These are phyloP conservation scores for Psidium guajava DNA, from an alignment of 345 rosid genomes.

Conservation along the genomic window DNA sequence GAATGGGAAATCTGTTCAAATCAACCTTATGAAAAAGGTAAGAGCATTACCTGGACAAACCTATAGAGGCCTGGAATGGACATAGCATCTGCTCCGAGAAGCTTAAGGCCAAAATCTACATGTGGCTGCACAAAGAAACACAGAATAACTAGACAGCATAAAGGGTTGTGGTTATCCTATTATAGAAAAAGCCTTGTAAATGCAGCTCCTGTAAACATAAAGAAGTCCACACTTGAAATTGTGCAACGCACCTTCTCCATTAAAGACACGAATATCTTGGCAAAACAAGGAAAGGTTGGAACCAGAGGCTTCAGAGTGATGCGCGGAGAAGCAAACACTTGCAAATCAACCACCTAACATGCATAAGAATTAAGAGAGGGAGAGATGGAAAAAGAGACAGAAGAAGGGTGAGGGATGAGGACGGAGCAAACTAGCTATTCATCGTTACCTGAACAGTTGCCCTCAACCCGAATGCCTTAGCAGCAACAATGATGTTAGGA, in stretches of 20 bases:
- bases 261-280: conserved; percentile 78
- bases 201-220: neutral
- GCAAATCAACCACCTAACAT: conserved; percentile 83
- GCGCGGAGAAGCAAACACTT: conserved; percentile 83
- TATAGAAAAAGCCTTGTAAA: neutral
- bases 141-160: neutral
- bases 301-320: conserved; percentile 90
- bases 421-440: neutral
- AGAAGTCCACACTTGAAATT: neutral
- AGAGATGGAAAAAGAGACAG: neutral
- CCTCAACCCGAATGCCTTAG: conserved; percentile 81
- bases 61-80: conserved; percentile 84
- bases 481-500: conserved; percentile 65
- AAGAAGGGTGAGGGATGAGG: neutral
- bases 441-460: conserved; percentile 65
- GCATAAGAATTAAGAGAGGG: neutral
- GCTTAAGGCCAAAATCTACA: conserved; percentile 85
- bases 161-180: neutral
- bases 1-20: neutral
- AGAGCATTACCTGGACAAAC: conserved; percentile 55
- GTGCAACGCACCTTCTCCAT: conserved; percentile 70
- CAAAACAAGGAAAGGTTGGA: conserved; percentile 89
- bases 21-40: neutral
- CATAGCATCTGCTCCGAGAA: conserved; percentile 90
- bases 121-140: conserved; percentile 49